Base-by-base conservation (phyloP, 176 grass and related monocot genomes). In the Stipa capillata region DNA sequence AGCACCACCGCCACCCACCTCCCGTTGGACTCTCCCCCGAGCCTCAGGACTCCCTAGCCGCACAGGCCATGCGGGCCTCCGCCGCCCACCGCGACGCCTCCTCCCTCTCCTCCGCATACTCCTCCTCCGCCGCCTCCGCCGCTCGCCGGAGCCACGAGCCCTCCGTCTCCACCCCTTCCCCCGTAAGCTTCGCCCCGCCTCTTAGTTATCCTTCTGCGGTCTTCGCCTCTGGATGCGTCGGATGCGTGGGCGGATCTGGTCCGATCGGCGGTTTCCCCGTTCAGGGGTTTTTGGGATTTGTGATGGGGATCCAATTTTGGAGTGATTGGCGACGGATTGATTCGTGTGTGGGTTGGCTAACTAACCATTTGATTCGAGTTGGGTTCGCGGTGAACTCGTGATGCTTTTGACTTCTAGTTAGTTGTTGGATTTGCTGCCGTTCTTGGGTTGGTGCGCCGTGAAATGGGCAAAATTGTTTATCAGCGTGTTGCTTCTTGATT, bases 31-130 rank as follows among this genome's bases (percentile, higher is more conserved):
- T 78, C 36, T 25, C 84, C 4, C 85, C 85, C 9, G 68, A 89
- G n/a, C 48, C 86, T 32, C 61, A 88, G 56, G 83, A 93, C 13
- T 94, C 94, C 14, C 85, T 97, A 48, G 94, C 91, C 27, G 85
- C 89, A 56, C 94, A 91, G 91, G 94, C 94, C 65, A 97, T 97
- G 84, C 89, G 94, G 68, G 94, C 94, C 52, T 97, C 94, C 45
- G 91, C 94, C 79, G 94, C 94, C 18, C 94, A 97, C 83, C 89
- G 94, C 8, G 94, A 97, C 74, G 86, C 90, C 33, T 94, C 91
- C 58, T 97, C 91, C 49, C 85, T 94, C 79, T 90, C 94, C 79
- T 97, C 91, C 62, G 91, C 94, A 32, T 99, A 99, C 73, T 89
- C 85, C 50, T 89, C 93, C 50, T 75, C 89, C 16, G 54, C 79